phyloP scores from a whole-genome alignment of 2,329 filamentous ascomycete genomes.

The Exophiala alcalophila region DNA sequence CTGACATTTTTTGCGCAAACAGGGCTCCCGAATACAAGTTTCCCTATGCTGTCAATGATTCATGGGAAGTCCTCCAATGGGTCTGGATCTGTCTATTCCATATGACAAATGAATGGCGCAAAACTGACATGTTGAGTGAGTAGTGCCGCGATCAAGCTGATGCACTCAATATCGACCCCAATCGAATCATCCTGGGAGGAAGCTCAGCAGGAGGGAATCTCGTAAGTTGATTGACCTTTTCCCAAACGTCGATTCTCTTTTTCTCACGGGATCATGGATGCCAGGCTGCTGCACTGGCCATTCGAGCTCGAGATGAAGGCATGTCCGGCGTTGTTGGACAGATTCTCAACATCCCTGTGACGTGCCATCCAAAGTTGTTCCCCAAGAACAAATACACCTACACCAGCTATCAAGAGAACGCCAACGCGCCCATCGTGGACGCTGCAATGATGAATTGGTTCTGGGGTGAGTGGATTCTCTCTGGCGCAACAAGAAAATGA shows the following conservation, averaged over 20 bases:
- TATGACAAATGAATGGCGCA: too few species aligned
- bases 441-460: constrained; percentile 1
- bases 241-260: too few species aligned
- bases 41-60: constrained; percentile 29
- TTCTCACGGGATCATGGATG: too few species aligned
- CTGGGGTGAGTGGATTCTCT: too few species aligned
- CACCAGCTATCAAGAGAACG: constrained; percentile 9
- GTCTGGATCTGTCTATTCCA: too few species aligned
- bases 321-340: constrained; percentile 1
- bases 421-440: constrained; percentile 4
- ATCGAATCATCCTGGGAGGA: constrained; percentile 50
- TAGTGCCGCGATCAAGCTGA: too few species aligned
- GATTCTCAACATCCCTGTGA: constrained; percentile 6
- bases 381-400: constrained; percentile 10
- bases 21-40: constrained; percentile 31
- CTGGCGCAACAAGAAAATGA: too few species aligned
- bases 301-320: background rate
- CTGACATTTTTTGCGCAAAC: too few species aligned
- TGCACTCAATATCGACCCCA: too few species aligned
- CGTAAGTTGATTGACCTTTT: too few species aligned
- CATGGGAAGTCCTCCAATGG: constrained; percentile 23
- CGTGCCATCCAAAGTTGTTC: constrained; percentile 11
- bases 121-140: too few species aligned
- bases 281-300: constrained; percentile 1
- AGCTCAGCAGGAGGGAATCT: constrained; percentile 44